Conservation (phyloP, 495 filamentous ascomycete species). For the Filosporella fistucella region DNA sequence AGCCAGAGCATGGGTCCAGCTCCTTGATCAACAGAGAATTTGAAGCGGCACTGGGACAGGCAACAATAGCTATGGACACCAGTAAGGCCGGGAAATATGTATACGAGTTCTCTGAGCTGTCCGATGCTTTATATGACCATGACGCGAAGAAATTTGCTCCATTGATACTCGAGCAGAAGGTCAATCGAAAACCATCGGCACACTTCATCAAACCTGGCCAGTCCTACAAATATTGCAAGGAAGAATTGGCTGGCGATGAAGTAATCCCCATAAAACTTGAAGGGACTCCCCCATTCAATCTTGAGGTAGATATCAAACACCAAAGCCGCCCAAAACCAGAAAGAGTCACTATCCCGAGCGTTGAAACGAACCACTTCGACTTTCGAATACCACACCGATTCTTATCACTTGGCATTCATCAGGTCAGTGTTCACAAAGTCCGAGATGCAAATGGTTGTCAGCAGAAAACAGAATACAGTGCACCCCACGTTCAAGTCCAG, state of each 20-base stretch:
- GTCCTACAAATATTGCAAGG: conserved; percentile 90
- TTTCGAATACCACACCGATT: conserved; percentile 78
- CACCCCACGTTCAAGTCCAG: conserved; percentile 73
- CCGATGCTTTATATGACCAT: conserved; percentile 79
- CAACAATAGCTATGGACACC: conserved; percentile 80
- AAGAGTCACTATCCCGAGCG: conserved; percentile 68
- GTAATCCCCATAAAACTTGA: conserved; percentile 78
- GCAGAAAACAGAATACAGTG: conserved; percentile 59
- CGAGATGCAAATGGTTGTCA: conserved; percentile 82
- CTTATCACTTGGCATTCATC: conserved; percentile 78
- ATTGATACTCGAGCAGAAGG: conserved; percentile 72
- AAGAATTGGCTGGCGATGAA: conserved; percentile 75
- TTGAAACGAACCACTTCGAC: conserved; percentile 67
- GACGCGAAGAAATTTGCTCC: conserved; percentile 55
- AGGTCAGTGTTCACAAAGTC: conserved; percentile 82
- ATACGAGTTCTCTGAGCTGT: conserved; percentile 77
- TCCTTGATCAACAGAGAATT: conserved; percentile 60
- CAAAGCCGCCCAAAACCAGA: conserved; percentile 76
- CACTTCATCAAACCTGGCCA: conserved; percentile 82
- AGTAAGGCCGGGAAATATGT: conserved; percentile 73
- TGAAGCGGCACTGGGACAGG: conserved; percentile 63
- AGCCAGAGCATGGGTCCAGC: conserved; percentile 54
- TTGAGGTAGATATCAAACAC: conserved; percentile 91
- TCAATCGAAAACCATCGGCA: conserved; percentile 76
- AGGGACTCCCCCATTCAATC: conserved; percentile 80